A percentile compares a stretch with the other conserved stretches of the same genome.
These are phyloP conservation scores for Melaleuca quinquenervia DNA, from an alignment of 345 rosid genomes.

Conservation along the genomic window DNA sequence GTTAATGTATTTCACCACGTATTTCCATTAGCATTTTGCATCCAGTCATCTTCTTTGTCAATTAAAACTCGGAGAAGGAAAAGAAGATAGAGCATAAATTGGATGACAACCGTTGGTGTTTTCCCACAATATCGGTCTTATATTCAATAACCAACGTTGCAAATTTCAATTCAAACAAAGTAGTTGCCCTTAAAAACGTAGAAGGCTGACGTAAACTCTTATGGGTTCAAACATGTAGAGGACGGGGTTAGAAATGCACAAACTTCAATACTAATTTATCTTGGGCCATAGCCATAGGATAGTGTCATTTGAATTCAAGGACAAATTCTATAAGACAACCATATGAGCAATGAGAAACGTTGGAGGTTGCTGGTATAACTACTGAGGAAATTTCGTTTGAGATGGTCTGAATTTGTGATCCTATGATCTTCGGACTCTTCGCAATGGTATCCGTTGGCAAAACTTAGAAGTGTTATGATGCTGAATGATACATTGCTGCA, in stretches of 20 bases:
- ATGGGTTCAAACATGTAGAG: background rate
- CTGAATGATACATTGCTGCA: background rate
- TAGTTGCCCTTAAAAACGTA: background rate
- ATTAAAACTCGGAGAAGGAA: too few relatives aligned
- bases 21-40: too few relatives aligned
- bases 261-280: background rate
- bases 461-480: background rate
- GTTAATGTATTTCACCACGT: background rate
- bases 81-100: too few relatives aligned
- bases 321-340: background rate
- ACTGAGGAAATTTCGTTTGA: background rate
- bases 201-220: background rate
- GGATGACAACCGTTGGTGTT: background rate
- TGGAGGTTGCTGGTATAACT: background rate
- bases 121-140: too few relatives aligned
- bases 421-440: too few relatives aligned
- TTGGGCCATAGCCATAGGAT: background rate
- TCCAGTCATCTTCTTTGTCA: too few relatives aligned
- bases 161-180: background rate
- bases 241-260: background rate
- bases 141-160: too few relatives aligned
- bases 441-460: background rate
- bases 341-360: background rate
- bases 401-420: background rate
- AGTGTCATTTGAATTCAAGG: background rate